Evolutionary conservation across 2,329 filamentous ascomycete genomes (phyloP), one percentile per base, ranked within the genome.

Genomic region (Aciculosporium take): DNA sequence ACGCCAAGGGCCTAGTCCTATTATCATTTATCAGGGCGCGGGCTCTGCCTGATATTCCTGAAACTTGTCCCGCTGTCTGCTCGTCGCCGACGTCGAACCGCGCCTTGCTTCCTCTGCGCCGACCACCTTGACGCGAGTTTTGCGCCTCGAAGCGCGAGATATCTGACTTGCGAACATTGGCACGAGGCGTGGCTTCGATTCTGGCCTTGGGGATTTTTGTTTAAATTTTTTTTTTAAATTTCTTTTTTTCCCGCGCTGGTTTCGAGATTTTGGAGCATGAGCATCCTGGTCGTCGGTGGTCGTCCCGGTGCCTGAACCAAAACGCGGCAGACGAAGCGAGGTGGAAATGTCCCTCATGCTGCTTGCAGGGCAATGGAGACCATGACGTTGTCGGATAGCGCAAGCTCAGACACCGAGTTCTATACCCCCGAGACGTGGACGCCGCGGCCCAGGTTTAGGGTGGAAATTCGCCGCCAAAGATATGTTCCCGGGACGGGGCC

Each of bases 401-500:
- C 43, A 15, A 13, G 36, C 28, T 30, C 43, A 15, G 37, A 36
- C 36, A 37, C 41, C 13, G 38, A 30, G 29, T 23, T 27, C 4
- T n/a, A 28, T n/a, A 17, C 28, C 6, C 24, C 33, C 12, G 20
- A 25, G 24, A 6, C 33, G 21, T 9, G 18, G n/a, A 17, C 8
- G 12, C 12, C 17, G n/a, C 25, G 36, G 27, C 25, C 24, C 21
- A 34, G 18, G 21, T 8, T 45, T 8, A 17, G 38, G 6, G 41
- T 45, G 13, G 44, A 32, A 21, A 25, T 45, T 17, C 39, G 28
- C 17, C 50, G 49, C 1, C 48, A 39, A 17, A 50, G 51, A 10
- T 74, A 74, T 49, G 53, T 59, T 1, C 63, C 64, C 3, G 67
- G 67, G 28, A 64, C 64, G 7, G 68, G 69, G 0, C 72, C 72